phyloP scores from a whole-genome alignment of 805 yeast species.

The Saccharomycopsis amapae region DNA sequence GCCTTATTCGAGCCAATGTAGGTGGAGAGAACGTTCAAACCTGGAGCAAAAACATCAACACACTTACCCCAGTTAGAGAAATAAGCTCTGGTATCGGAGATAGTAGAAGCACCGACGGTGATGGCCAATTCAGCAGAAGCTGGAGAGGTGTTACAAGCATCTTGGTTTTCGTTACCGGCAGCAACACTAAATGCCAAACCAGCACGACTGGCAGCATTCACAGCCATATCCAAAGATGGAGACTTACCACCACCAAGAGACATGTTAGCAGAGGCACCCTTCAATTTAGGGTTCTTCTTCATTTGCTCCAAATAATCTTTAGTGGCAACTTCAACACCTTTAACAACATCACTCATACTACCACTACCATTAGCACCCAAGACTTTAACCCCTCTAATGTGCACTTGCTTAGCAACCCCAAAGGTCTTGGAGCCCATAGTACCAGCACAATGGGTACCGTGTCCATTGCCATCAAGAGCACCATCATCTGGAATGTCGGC shows the following conservation, averaged over 20 bases:
- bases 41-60: constrained; percentile 96
- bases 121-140: constrained; percentile 79
- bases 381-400: constrained; percentile 77
- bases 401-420: constrained; percentile 80
- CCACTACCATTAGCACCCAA: constrained; percentile 79
- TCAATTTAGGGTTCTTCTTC: constrained; percentile 50
- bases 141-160: constrained; percentile 89
- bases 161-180: constrained; percentile 90
- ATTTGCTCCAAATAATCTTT: constrained; percentile 54
- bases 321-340: constrained; percentile 82
- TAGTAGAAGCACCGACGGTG: constrained; percentile 92
- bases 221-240: constrained; percentile 79
- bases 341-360: constrained; percentile 73
- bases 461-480: constrained; percentile 82
- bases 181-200: constrained; percentile 93
- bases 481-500: constrained; percentile 65
- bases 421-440: constrained; percentile 74
- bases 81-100: constrained; percentile 83
- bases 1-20: constrained; percentile 70
- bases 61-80: constrained; percentile 94
- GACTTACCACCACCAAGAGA: constrained; percentile 92
- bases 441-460: constrained; percentile 97
- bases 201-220: constrained; percentile 78
- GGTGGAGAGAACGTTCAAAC: constrained; percentile 79
- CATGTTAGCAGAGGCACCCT: constrained; percentile 87